phyloP scores from a whole-genome alignment of 2,329 filamentous ascomycete species.

The Fonsecaea multimorphosa region DNA sequence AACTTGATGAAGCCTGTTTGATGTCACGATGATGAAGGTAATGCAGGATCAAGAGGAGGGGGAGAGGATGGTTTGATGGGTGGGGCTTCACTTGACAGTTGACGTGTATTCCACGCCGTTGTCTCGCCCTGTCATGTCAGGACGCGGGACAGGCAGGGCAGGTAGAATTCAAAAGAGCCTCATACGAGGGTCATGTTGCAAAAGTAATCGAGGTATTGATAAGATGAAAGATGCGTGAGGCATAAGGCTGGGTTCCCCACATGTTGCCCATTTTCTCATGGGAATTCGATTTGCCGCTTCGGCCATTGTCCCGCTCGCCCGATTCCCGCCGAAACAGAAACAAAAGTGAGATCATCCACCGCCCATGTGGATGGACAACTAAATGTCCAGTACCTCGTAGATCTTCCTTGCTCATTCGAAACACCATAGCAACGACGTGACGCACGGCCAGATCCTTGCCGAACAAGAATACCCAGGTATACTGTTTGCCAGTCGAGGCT shows the following conservation, averaged over 20 bases:
- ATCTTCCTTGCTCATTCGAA: background rate
- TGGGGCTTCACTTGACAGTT: background rate
- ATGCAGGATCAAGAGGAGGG: background rate
- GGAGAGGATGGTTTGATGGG: background rate
- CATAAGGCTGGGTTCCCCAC: background rate
- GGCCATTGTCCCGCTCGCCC: constrained; percentile 14
- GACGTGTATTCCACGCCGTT: background rate
- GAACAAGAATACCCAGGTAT: background rate
- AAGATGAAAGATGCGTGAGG: background rate
- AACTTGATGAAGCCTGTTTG: background rate
- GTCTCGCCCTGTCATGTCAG: background rate
- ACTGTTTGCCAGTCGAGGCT: background rate
- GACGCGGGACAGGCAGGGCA: background rate
- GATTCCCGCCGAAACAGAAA: background rate
- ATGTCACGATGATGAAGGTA: constrained; percentile 1
- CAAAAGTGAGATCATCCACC: background rate
- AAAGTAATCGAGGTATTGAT: background rate
- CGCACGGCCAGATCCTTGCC: background rate
- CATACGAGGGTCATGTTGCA: background rate
- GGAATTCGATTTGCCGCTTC: constrained; percentile 5
- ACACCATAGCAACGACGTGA: background rate
- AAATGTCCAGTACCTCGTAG: background rate
- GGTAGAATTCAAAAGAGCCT: constrained; percentile 1
- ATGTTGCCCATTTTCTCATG: background rate
- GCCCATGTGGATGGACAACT: background rate